Conservation (phyloP, 176 grass and related monocot genomes). For the Aegilops sharonensis region DNA sequence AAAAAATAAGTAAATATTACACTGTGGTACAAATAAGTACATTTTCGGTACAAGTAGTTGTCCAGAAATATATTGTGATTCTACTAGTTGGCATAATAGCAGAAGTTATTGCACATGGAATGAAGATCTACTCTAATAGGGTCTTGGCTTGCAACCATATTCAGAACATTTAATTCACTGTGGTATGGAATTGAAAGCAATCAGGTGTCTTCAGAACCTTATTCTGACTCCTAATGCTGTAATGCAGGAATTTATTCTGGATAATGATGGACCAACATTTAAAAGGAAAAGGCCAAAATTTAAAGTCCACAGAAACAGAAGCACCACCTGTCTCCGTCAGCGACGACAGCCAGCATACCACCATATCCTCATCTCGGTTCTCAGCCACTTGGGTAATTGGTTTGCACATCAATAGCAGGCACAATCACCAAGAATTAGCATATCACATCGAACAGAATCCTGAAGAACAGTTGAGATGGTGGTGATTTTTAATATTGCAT, state of each 20-base stretch:
- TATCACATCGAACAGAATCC: conserved; percentile 30
- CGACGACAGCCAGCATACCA: conserved; percentile 36
- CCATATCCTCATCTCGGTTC: conserved; percentile 51
- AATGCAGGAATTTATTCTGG: conserved; percentile 65
- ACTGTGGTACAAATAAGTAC: neutral
- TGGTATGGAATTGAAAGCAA: conserved; percentile 53
- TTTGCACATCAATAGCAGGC: conserved; percentile 40
- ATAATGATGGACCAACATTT: conserved; percentile 51
- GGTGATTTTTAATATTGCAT: conserved; percentile 1
- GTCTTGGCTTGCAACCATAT: conserved; percentile 41
- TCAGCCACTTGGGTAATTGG: conserved; percentile 47
- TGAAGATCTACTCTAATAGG: neutral
- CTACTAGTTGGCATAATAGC: neutral
- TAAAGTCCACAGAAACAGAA: conserved; percentile 43
- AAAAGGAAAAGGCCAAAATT: conserved; percentile 57
- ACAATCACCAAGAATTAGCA: conserved; percentile 23
- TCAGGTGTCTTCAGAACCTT: conserved; percentile 59
- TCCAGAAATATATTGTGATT: conserved; percentile 29
- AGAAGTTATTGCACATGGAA: conserved; percentile 28
- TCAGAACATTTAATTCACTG: conserved; percentile 46
- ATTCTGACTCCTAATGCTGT: conserved; percentile 46
- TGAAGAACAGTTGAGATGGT: conserved; percentile 23
- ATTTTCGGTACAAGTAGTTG: neutral
- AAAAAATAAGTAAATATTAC: neutral
- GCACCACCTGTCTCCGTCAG: conserved; percentile 37